Evolutionary conservation across 768 basidiomycete species (phyloP).

Genomic region (Podaxis sp.): DNA sequence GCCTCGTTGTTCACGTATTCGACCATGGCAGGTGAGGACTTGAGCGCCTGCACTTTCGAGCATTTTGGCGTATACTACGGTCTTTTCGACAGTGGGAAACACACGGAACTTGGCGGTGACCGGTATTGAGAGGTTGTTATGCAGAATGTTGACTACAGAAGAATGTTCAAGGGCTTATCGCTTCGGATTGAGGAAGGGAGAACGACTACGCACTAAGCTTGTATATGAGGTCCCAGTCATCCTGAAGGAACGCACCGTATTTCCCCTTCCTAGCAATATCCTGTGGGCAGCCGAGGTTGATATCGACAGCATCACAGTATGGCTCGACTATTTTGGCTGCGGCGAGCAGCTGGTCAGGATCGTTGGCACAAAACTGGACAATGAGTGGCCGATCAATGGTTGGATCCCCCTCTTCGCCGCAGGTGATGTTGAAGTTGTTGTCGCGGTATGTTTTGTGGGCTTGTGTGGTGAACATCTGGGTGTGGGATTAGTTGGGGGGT

Average conservation of each 20-base stretch:
- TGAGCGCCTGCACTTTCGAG: conserved; percentile 94
- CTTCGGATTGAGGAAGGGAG: neutral
- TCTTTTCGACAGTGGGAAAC: conserved; percentile 82
- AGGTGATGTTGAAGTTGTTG: conserved; percentile 63
- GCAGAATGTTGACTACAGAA: conserved; percentile 76
- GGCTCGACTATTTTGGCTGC: conserved; percentile 77
- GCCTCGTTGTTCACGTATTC: conserved; percentile 89
- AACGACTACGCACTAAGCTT: conserved; percentile 57
- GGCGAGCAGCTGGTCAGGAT: conserved; percentile 72
- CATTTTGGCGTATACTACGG: conserved; percentile 94
- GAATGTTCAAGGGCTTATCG: neutral
- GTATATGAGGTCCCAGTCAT: conserved; percentile 91
- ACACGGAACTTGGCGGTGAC: conserved; percentile 97
- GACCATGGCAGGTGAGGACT: conserved; percentile 91
- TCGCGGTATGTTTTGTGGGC: conserved; percentile 56
- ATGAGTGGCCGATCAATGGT: conserved; percentile 79
- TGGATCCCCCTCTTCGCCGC: conserved; percentile 82
- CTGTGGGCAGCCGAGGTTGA: conserved; percentile 94
- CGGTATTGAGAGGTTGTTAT: conserved; percentile 81
- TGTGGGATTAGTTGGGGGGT: neutral
- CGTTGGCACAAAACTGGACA: conserved; percentile 93
- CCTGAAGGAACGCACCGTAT: conserved; percentile 91
- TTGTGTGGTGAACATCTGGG: conserved; percentile 62
- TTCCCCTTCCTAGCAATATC: conserved; percentile 87
- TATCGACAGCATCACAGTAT: conserved; percentile 89